Evolutionary conservation across 352 stramenopile genomes (phyloP), one percentile per base, ranked within the genome.

Genomic region (Phytophthora sp.): DNA sequence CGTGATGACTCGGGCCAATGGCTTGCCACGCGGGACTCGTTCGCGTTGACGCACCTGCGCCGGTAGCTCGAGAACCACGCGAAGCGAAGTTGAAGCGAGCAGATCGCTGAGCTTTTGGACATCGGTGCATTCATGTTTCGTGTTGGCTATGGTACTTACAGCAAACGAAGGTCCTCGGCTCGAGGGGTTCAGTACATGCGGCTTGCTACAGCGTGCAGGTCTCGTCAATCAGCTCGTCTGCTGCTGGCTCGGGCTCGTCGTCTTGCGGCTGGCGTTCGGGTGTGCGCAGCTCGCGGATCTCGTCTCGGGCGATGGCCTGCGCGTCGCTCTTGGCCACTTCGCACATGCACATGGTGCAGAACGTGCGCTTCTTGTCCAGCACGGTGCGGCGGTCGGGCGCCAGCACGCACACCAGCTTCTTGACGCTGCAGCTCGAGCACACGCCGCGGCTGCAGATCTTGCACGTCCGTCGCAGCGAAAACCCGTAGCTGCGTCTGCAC

Each of bases 331-430:
- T 37, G 13, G 54, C 48, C 30, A 76, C 74, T 9, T 76, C 27
- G 38, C n/a, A 62, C 13, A 77, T 45, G 42, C 75, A 82, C 32
- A 30, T 18, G 34, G 46, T 52, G 53, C 72, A 84, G 57, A 84
- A 82, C 8, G 54, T 67, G 58, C 76, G 54, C 24, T 76, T 69
- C 43, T 76, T 69, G 38, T 76, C 58, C 28, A 77, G 37, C 17
- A 84, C 49, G 1, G 69, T 69, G 12, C 56, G 69, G 43, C 56
- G 46, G 42, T 84, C 75, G 4, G 67, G 61, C 21, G 68, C 49
- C 49, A 84, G 57, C 35, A 81, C 74, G 39, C 58, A 72, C 72
- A 78, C 61, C 51, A 66, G 58, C 28, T 75, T 78, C 55, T 78
- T 78, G 50, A 78, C 56, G 41, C 44, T 55, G 55, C 69, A 78